Conservation (phyloP, 2,329 filamentous ascomycete genomes). For the Aplosporella prunicola region DNA sequence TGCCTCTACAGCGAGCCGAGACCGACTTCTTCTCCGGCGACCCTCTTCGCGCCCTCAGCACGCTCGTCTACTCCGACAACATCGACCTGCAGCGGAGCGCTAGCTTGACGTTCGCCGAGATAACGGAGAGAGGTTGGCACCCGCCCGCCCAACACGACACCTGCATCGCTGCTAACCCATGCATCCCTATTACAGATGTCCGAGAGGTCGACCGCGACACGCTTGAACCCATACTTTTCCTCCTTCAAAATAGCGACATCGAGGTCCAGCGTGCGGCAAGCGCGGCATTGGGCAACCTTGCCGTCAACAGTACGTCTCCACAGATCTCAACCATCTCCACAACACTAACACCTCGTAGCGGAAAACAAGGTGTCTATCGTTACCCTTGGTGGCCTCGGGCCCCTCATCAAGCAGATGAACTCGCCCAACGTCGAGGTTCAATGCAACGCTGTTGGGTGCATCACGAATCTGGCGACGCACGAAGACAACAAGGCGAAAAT, state of each 20-base stretch:
- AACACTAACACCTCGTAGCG: constrained; percentile 51
- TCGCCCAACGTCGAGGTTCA: constrained; percentile 97
- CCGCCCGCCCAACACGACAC: constrained; percentile 14
- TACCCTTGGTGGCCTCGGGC: constrained; percentile 76
- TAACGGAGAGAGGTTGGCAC: constrained; percentile 81
- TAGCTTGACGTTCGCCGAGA: constrained; percentile 96
- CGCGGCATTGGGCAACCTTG: constrained; percentile 88
- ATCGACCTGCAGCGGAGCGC: constrained; percentile 95
- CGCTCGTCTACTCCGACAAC: constrained; percentile 96
- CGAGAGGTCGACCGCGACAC: constrained; percentile 91
- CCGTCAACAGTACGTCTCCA: constrained; percentile 71
- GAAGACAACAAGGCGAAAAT: constrained; percentile 99
- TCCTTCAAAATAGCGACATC: constrained; percentile 90
- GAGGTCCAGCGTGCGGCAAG: constrained; percentile 96
- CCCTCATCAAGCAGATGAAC: constrained; percentile 96
- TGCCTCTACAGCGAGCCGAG: constrained; percentile 64
- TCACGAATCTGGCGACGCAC: constrained; percentile 94
- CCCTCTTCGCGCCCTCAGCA: constrained; percentile 85
- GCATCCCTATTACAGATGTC: too few relatives aligned
- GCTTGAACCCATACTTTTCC: constrained; percentile 87
- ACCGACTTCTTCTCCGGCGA: constrained; percentile 98
- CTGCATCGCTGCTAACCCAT: constrained; percentile 29
- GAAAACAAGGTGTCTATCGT: constrained; percentile 98
- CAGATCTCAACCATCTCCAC: constrained; percentile 7
- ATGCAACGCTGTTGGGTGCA: constrained; percentile 97